These are phyloP conservation scores for Pichia sp. DNA, from an alignment of 1,139 yeast species.

Conservation along the genomic window DNA sequence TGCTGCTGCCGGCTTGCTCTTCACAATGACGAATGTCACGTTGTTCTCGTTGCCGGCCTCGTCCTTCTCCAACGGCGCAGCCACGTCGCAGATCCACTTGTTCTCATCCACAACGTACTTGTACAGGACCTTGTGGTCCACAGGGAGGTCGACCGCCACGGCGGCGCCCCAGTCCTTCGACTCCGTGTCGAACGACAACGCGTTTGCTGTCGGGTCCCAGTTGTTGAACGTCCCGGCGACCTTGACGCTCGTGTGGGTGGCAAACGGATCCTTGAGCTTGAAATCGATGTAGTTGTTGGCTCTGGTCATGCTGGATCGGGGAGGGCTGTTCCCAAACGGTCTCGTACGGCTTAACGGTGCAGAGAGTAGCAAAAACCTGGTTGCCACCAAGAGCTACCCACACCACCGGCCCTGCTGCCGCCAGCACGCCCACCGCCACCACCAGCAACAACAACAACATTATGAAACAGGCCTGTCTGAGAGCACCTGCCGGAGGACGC, in stretches of 20 bases:
- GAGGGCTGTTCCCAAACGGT: neutral
- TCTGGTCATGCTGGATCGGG: neutral
- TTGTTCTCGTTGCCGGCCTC: constrained; percentile 26
- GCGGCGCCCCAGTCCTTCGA: constrained; percentile 15
- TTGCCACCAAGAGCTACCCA: neutral
- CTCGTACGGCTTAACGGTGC: neutral
- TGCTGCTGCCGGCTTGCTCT: too few relatives aligned
- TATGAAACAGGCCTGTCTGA: too few relatives aligned
- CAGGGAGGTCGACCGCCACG: constrained; percentile 8
- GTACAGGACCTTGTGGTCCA: constrained; percentile 23
- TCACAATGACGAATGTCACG: constrained; percentile 13
- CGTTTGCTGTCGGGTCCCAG: constrained; percentile 17
- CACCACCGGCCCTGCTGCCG: neutral
- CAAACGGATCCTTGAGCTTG: constrained; percentile 11
- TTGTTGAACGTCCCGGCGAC: constrained; percentile 24
- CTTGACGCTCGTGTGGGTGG: constrained; percentile 7
- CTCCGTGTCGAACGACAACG: constrained; percentile 8
- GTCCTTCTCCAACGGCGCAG: constrained; percentile 23
- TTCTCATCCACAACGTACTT: constrained; percentile 26
- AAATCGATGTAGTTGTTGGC: constrained; percentile 3
- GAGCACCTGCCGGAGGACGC: too few relatives aligned
- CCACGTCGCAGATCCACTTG: constrained; percentile 26
- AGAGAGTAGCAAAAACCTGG: neutral
- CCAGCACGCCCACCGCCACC: neutral
- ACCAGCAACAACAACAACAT: neutral